These are phyloP conservation scores for Boletellus ananiceps DNA, from an alignment of 768 basidiomycete genomes.

Conservation along the genomic window DNA sequence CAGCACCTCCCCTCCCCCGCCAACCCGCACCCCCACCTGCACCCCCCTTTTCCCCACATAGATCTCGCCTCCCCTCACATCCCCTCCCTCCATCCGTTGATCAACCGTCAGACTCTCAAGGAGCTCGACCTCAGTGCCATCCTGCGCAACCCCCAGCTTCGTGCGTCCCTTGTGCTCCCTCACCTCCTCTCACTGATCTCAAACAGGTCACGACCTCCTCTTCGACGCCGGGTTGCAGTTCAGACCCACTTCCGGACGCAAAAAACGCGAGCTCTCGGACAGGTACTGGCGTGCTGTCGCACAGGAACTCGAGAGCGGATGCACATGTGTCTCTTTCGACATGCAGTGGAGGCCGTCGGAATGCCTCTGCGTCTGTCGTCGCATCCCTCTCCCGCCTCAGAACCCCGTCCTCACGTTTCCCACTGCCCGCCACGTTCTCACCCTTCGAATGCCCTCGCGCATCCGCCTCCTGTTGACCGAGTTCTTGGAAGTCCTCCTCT, in stretches of 20 bases:
- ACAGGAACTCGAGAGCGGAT: slow-evolving; percentile 73
- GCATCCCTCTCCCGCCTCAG: slow-evolving; percentile 38
- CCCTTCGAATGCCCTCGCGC: slow-evolving; percentile 67
- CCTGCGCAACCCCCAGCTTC: slow-evolving; percentile 84
- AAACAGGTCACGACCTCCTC: slow-evolving; percentile 78
- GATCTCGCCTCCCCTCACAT: slow-evolving; percentile 50
- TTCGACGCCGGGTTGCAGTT: slow-evolving; percentile 85
- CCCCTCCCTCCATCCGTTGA: slow-evolving; percentile 67
- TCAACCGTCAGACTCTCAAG: slow-evolving; percentile 78
- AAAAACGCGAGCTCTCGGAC: slow-evolving; percentile 68
- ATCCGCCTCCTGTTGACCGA: slow-evolving; percentile 66
- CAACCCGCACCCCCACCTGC: slow-evolving; percentile 25
- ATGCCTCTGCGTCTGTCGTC: slow-evolving; percentile 52
- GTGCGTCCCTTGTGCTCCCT: slow-evolving; percentile 45
- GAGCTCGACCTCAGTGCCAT: slow-evolving; percentile 85
- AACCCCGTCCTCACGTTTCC: slow-evolving; percentile 43
- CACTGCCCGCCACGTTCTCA: slow-evolving; percentile 44
- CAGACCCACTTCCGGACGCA: slow-evolving; percentile 67
- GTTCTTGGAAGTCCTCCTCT: slow-evolving; percentile 75
- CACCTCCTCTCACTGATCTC: slow-evolving; percentile 1
- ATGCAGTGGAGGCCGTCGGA: slow-evolving; percentile 48
- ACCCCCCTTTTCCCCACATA: slow-evolving; percentile 32
- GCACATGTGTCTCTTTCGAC: slow-evolving; percentile 81
- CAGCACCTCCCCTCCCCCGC: slow-evolving; percentile 18
- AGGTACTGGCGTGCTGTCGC: slow-evolving; percentile 83